Evolutionary conservation across 2,329 filamentous ascomycete genomes (phyloP).

Genomic region (Aspergillus arachidicola): DNA sequence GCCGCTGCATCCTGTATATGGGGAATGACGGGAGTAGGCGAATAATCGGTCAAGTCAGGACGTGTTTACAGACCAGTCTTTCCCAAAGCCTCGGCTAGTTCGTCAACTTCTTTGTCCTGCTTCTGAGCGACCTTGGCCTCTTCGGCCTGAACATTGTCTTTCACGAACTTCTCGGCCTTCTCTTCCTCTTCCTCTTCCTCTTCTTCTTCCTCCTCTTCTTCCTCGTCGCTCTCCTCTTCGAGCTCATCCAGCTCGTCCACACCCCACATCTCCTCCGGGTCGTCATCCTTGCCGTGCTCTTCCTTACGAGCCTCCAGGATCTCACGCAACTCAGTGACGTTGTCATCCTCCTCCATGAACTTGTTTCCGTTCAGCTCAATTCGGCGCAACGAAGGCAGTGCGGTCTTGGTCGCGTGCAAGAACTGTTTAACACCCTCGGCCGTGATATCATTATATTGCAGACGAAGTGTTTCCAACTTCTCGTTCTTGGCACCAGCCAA

Average conservation of each 20-base stretch:
- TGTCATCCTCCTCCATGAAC: constrained; percentile 81
- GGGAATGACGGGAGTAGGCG: not conserved
- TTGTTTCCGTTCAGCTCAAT: constrained; percentile 97
- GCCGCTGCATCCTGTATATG: not conserved
- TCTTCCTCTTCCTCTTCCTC: constrained; percentile 67
- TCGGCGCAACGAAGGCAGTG: constrained; percentile 75
- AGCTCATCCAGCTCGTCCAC: constrained; percentile 85
- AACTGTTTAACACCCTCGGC: constrained; percentile 72
- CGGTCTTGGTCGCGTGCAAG: constrained; percentile 65
- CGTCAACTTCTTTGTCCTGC: constrained; percentile 78
- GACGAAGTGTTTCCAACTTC: constrained; percentile 75
- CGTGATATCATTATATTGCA: constrained; percentile 96
- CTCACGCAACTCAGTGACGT: constrained; percentile 67
- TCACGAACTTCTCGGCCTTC: constrained; percentile 68
- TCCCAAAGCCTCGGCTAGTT: constrained; percentile 71
- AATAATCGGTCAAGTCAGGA: not conserved
- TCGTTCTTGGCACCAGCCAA: constrained; percentile 75
- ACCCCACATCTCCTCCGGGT: constrained; percentile 81
- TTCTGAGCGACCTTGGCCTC: constrained; percentile 69
- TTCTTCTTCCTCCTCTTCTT: constrained; percentile 69
- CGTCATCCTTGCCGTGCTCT: constrained; percentile 59
- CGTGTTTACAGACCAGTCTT: constrained; percentile 59
- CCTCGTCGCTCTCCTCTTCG: constrained; percentile 71
- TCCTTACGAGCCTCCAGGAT: constrained; percentile 79
- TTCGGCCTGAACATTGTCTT: constrained; percentile 59